Percentiles rank a stretch among this genome's conserved stretches.
These are phyloP conservation scores for Aspergillus carlsbadensis DNA, from an alignment of 495 filamentous ascomycete genomes.

Conservation along the genomic window DNA sequence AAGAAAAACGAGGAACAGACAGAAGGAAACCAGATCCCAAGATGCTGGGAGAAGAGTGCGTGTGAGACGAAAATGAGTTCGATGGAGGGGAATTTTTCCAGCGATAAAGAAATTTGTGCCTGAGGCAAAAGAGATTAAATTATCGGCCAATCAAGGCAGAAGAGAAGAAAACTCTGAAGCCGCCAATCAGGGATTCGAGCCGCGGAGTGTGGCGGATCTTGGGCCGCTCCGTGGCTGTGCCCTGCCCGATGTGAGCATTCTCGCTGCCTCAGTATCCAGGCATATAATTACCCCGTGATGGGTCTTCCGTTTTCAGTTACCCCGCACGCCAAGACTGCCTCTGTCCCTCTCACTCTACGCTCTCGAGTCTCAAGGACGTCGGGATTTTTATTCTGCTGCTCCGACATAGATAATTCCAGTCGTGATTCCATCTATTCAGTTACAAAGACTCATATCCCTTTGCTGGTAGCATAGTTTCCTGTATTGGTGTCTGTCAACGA, in stretches of 20 bases:
- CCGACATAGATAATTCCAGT: too few relatives aligned
- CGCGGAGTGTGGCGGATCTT: neutral
- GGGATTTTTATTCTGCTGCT: too few relatives aligned
- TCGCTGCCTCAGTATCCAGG: neutral
- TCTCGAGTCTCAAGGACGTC: too few relatives aligned
- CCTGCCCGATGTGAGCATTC: neutral
- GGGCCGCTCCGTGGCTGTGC: constrained; percentile 7
- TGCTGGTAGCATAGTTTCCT: too few relatives aligned
- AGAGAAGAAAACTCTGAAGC: constrained; percentile 13
- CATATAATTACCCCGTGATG: constrained; percentile 4
- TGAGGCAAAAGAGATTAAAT: constrained; percentile 12
- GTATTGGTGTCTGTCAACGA: neutral
- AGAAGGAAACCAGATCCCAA: constrained; percentile 1
- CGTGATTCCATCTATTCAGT: too few relatives aligned
- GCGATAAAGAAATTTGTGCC: constrained; percentile 12
- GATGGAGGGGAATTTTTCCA: constrained; percentile 19
- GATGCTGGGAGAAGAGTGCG: constrained; percentile 1
- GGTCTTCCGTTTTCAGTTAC: constrained; percentile 18
- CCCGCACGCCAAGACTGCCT: constrained; percentile 17
- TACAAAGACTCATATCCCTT: too few relatives aligned
- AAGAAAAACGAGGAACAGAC: constrained; percentile 4
- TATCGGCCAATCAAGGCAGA: neutral
- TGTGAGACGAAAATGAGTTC: constrained; percentile 6
- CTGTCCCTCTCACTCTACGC: neutral
- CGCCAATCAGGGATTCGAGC: neutral